Evolutionary conservation across 2,329 filamentous ascomycete species (phyloP), one percentile per base, ranked within the genome.

Genomic region (Claviceps purpurea): DNA sequence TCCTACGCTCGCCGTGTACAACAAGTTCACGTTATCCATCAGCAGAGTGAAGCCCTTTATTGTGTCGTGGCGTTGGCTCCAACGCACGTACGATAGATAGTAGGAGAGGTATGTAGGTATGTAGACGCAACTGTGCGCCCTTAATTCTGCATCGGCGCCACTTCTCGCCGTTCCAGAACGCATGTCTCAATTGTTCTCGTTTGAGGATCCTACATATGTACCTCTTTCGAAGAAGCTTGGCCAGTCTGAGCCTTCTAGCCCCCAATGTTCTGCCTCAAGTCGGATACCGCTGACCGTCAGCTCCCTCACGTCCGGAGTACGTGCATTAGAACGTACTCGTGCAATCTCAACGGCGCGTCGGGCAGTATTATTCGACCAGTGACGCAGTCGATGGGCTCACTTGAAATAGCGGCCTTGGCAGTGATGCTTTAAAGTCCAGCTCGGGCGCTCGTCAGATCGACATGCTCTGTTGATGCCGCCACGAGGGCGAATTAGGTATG

Each of bases 71-170:
- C 30, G 30, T 34, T 34, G 30, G 30, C 30, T 11, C 30, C 30
- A 34, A 34, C 3, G 30, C 8, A 34, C 30, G 30, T 30, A 30
- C 26, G 26, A 30, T 30, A 30, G 8, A 8, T 30, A 10, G 5
- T 30, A 10, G 7, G 5, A 3, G n/a, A n/a, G n/a, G n/a, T n/a
- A n/a, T n/a, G 3, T 22, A 22, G 3, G 22, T 24, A 24, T 5
- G 24, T 11, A 11, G 30, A 34, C 30, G 30, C 10, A 34, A 34
- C 30, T 34, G 30, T 11, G 26, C 30, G 30, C 10, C 30, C 30
- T 34, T 10, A 11, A 30, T 30, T 10, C 30, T 51, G 44, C 44
- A 51, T 48, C 50, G 38, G 39, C 39, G 50, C 50, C 50, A 51
- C 50, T 40, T 40, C 24, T 26, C 49, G 34, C 34, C 3, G 14